Base-by-base conservation (phyloP, 228 moss, liverwort and hornwort genomes). In the Sphagnum fallax region DNA sequence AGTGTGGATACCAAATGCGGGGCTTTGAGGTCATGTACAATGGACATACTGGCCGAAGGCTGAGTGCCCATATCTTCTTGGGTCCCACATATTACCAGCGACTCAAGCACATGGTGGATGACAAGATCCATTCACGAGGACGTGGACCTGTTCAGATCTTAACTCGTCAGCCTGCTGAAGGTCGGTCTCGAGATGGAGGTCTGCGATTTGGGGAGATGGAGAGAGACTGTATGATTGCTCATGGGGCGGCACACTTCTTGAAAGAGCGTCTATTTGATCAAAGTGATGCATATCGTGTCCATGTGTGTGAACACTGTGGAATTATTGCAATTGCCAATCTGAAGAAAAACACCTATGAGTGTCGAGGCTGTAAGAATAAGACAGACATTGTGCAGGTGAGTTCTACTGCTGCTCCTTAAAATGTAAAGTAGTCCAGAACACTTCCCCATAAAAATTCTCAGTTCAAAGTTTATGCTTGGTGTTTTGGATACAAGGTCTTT, bases 1-100 rank as follows among this genome's bases (percentile, higher is more conserved):
- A 91, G 80, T 98, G 97, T 70, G 97, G 97, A 16, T 98, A 98
- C 58, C 97, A 98, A 79, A 98, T 98, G 97, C 85, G 97, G 77
- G 97, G 97, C 47, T 98, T 98, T 70, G 97, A 98, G 80, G 93
- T 93, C 52, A 98, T 98, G 97, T 98, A 98, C 75, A 98, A 98
- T 65, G 97, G 97, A 59, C 97, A 98, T 73, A 98, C 97, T 4
- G 97, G 97, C 69, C 90, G 97, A 68, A 90, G 90, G 81, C 78
- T 98, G 47, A 80, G 65, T 77, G 97, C 97, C n/a, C 91, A 91
- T 65, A 98, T 98, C 73, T 98, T 98, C 75, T 72, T 98, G 80
- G 97, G 97, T 60, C 97, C 97, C 61, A 98, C 97, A 0, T 98
- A 98, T 70, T 98, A 98, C 75, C 97, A 98, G 84, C 81, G 97